These are phyloP conservation scores for Huntiella abstrusa DNA, from an alignment of 2,329 filamentous ascomycete species.

Conservation along the genomic window DNA sequence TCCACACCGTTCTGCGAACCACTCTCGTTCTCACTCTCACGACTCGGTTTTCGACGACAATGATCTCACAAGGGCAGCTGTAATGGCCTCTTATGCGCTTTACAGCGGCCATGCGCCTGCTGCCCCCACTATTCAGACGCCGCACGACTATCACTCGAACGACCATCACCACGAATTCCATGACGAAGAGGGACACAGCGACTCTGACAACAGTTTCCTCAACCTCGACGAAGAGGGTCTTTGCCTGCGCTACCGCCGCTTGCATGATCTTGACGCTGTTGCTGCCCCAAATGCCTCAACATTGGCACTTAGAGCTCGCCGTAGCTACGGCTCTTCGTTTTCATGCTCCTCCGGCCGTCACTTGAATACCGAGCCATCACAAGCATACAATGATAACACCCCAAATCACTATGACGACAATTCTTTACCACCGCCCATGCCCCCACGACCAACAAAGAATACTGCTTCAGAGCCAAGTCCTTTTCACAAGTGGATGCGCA, in stretches of 20 bases:
- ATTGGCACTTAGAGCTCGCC: neutral
- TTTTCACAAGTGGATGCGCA: slow-evolving; percentile 58
- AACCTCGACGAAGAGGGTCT: neutral
- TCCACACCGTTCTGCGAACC: slow-evolving; percentile 3
- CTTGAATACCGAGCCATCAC: neutral
- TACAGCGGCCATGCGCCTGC: slow-evolving; percentile 9
- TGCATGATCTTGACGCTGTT: neutral
- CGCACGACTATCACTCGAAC: slow-evolving; percentile 2
- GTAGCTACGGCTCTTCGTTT: neutral
- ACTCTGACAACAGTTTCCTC: neutral
- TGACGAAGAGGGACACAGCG: neutral
- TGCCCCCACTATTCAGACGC: neutral
- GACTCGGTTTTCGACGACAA: slow-evolving; percentile 11
- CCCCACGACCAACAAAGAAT: too few relatives aligned
- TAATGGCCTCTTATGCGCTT: slow-evolving; percentile 12
- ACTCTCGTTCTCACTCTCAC: slow-evolving; percentile 10
- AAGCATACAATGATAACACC: neutral
- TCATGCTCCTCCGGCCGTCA: neutral
- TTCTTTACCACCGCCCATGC: neutral
- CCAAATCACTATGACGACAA: neutral
- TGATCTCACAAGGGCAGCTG: slow-evolving; percentile 9
- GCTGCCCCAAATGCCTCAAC: slow-evolving; percentile 2
- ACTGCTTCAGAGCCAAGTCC: slow-evolving; percentile 15
- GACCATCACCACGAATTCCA: slow-evolving; percentile 4
- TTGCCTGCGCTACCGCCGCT: neutral